Percentiles rank a stretch among this genome's conserved stretches.
These are phyloP conservation scores for Boeremia lycopersici DNA, from an alignment of 2,329 filamentous ascomycete genomes.

Conservation along the genomic window DNA sequence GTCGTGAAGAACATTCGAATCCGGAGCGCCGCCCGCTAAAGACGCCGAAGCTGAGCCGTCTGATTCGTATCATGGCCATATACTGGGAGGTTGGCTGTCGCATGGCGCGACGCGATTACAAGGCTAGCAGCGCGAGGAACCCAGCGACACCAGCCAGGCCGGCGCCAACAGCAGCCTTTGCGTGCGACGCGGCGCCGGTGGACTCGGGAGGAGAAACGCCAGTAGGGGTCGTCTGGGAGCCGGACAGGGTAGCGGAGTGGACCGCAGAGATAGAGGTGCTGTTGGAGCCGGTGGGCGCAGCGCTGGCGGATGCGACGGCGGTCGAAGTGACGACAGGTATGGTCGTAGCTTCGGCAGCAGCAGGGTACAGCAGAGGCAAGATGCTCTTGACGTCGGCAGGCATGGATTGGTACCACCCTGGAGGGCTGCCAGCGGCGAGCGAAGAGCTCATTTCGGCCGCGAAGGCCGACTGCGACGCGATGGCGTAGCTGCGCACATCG, in stretches of 20 bases:
- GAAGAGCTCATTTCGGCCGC: slow-evolving; percentile 51
- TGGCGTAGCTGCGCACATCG: slow-evolving; percentile 47
- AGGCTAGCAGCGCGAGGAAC: slow-evolving; percentile 51
- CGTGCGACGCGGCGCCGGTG: slow-evolving; percentile 42
- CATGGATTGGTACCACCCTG: slow-evolving; percentile 53
- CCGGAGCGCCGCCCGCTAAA: slow-evolving; percentile 34
- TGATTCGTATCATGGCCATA: slow-evolving; percentile 4
- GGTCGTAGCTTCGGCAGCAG: slow-evolving; percentile 23
- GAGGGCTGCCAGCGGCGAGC: slow-evolving; percentile 51
- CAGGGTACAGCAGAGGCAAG: slow-evolving; percentile 47
- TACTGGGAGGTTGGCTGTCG: neutral
- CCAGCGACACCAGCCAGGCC: slow-evolving; percentile 50
- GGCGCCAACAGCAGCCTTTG: slow-evolving; percentile 47
- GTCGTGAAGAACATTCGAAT: slow-evolving; percentile 40
- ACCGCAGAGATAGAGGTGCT: slow-evolving; percentile 27
- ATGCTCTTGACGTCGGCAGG: slow-evolving; percentile 53
- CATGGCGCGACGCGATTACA: slow-evolving; percentile 39
- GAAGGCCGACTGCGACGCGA: slow-evolving; percentile 51
- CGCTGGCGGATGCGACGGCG: slow-evolving; percentile 22
- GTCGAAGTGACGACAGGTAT: slow-evolving; percentile 27
- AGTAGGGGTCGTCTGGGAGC: slow-evolving; percentile 22
- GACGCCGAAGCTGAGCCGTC: slow-evolving; percentile 12
- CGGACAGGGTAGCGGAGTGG: slow-evolving; percentile 31
- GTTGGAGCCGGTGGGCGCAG: slow-evolving; percentile 24
- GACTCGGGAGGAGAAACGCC: slow-evolving; percentile 19